Evolutionary conservation across 2,329 filamentous ascomycete species (phyloP).

Genomic region (Magnaporthiopsis incrustans): DNA sequence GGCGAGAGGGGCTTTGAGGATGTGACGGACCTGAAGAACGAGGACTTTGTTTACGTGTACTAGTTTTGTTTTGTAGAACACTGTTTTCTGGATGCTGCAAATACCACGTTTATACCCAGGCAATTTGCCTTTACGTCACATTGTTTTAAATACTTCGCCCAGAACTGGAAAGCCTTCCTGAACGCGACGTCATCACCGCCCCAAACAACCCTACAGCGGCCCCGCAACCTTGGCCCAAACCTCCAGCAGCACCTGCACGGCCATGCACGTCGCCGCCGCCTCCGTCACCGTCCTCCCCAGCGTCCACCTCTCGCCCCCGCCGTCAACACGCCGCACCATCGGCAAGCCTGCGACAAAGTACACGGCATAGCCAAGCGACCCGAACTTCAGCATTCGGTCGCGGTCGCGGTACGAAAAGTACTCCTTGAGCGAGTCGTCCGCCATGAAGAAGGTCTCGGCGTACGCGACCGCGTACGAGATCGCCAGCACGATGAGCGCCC

Average conservation of each 20-base stretch:
- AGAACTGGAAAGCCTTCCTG: too few relatives aligned
- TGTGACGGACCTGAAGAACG: slow-evolving; percentile 15
- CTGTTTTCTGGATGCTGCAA: background rate
- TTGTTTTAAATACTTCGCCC: too few relatives aligned
- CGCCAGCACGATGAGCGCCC: background rate
- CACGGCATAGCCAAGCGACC: slow-evolving; percentile 13
- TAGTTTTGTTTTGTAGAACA: slow-evolving; percentile 2
- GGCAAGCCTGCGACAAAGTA: slow-evolving; percentile 14
- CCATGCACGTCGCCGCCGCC: slow-evolving; percentile 11
- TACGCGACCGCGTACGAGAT: slow-evolving; percentile 12
- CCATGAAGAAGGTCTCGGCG: slow-evolving; percentile 14
- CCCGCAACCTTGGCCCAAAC: slow-evolving; percentile 12
- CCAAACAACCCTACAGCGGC: slow-evolving; percentile 1
- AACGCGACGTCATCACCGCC: too few relatives aligned
- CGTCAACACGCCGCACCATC: slow-evolving; percentile 11
- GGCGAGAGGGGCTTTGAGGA: slow-evolving; percentile 14
- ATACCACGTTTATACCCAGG: too few relatives aligned
- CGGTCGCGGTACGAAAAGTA: slow-evolving; percentile 11
- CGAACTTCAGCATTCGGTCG: slow-evolving; percentile 10
- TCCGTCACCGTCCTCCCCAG: slow-evolving; percentile 9
- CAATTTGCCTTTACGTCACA: too few relatives aligned
- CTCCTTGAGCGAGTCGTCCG: slow-evolving; percentile 8
- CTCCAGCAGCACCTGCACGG: slow-evolving; percentile 11
- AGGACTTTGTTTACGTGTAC: slow-evolving; percentile 16
- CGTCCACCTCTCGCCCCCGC: slow-evolving; percentile 6